phyloP scores from a whole-genome alignment of 1,139 yeast genomes.

The Yamadazyma aaseri region DNA sequence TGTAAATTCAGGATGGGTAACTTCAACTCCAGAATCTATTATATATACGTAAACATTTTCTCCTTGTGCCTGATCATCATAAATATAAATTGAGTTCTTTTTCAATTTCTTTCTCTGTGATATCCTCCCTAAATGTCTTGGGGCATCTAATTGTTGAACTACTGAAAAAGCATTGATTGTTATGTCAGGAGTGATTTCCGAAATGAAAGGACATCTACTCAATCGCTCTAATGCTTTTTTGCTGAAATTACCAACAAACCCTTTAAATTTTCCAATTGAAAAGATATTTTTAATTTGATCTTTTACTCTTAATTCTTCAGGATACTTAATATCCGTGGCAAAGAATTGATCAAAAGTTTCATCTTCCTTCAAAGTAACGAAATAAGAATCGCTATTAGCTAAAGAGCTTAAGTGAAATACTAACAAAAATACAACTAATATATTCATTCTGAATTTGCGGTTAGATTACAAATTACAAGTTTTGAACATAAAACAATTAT shows the following conservation, averaged over 20 bases:
- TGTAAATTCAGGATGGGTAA: conserved; percentile 62
- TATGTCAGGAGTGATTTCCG: conserved; percentile 60
- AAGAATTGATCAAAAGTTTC: conserved; percentile 40
- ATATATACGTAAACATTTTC: conserved; percentile 67
- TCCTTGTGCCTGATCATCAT: conserved; percentile 24
- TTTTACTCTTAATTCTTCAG: conserved; percentile 35
- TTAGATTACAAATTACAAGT: background rate
- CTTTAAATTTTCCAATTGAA: conserved; percentile 63
- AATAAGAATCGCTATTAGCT: conserved; percentile 16
- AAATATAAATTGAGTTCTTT: conserved; percentile 23
- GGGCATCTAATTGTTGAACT: conserved; percentile 46
- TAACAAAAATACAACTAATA: background rate
- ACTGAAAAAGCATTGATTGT: conserved; percentile 45
- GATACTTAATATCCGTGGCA: conserved; percentile 33
- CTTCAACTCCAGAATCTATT: conserved; percentile 73
- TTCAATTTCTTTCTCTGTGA: conserved; percentile 48
- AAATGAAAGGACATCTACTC: conserved; percentile 47
- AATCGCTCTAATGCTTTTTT: conserved; percentile 47
- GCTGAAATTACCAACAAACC: conserved; percentile 61
- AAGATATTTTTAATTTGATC: conserved; percentile 45
- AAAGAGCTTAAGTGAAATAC: background rate
- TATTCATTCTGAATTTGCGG: background rate
- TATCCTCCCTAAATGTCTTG: conserved; percentile 66
- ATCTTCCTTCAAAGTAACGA: conserved; percentile 26
- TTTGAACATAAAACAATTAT: background rate